These are phyloP conservation scores for Halophytophthora batemanensis DNA, from an alignment of 352 stramenopile species.

Conservation along the genomic window DNA sequence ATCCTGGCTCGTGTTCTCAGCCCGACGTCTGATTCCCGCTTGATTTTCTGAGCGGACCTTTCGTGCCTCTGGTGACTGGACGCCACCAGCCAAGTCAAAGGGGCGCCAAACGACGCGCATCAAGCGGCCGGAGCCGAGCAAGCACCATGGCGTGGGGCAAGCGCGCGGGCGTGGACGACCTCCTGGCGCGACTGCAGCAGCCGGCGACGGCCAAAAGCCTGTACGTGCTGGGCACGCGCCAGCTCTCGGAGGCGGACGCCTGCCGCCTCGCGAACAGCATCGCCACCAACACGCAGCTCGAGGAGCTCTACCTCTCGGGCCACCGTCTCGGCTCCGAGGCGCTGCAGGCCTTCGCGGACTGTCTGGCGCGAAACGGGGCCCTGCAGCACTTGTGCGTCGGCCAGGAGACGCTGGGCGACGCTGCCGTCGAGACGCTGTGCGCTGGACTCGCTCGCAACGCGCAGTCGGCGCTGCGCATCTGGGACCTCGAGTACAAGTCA, in stretches of 20 bases:
- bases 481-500: slow-evolving; percentile 77
- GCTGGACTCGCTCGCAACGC: slow-evolving; percentile 50
- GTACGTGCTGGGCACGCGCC: slow-evolving; percentile 73
- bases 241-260: slow-evolving; percentile 53
- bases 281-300: slow-evolving; percentile 48
- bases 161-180: slow-evolving; percentile 65
- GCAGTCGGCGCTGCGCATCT: slow-evolving; percentile 45
- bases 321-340: slow-evolving; percentile 46
- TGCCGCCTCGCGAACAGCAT: slow-evolving; percentile 50
- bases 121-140: not conserved
- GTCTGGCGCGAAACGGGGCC: slow-evolving; percentile 59
- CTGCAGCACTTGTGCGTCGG: slow-evolving; percentile 69
- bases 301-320: slow-evolving; percentile 78
- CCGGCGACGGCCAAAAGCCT: slow-evolving; percentile 59
- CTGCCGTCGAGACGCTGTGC: slow-evolving; percentile 41
- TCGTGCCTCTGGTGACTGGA: too few species aligned
- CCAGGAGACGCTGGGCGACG: slow-evolving; percentile 54
- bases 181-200: slow-evolving; percentile 63
- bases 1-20: too few species aligned
- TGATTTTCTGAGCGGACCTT: too few species aligned
- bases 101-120: too few species aligned
- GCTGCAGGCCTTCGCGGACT: slow-evolving; percentile 58
- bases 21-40: too few species aligned
- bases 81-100: too few species aligned
- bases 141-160: slow-evolving; percentile 74